Conservation (phyloP, 768 basidiomycete genomes). For the Lactarius indigo region DNA sequence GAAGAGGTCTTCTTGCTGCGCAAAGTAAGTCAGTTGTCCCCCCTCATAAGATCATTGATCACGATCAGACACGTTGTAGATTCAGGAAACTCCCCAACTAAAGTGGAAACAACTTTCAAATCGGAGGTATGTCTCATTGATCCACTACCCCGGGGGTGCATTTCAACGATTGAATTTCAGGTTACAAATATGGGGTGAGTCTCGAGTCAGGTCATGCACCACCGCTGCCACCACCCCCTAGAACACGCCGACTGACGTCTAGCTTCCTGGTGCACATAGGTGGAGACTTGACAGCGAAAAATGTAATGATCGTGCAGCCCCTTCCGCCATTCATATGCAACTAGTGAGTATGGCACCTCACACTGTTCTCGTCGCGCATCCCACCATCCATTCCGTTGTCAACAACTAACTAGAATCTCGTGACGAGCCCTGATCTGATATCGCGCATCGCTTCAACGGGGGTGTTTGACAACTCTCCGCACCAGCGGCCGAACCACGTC, state of each 20-base stretch:
- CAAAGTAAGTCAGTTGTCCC: slow-evolving; percentile 49
- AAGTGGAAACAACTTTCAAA: slow-evolving; percentile 78
- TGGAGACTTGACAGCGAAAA: slow-evolving; percentile 70
- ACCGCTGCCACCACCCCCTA: neutral
- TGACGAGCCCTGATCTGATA: slow-evolving; percentile 72
- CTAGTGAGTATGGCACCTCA: slow-evolving; percentile 47
- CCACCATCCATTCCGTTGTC: neutral
- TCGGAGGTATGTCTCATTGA: slow-evolving; percentile 52
- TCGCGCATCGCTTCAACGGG: slow-evolving; percentile 62
- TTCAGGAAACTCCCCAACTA: slow-evolving; percentile 69
- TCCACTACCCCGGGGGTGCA: neutral
- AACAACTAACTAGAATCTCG: neutral
- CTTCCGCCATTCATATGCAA: slow-evolving; percentile 66
- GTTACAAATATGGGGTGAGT: slow-evolving; percentile 69
- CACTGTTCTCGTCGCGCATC: neutral
- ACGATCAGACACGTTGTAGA: slow-evolving; percentile 42
- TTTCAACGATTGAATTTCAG: slow-evolving; percentile 35
- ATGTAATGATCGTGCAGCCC: slow-evolving; percentile 60
- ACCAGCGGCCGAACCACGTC: slow-evolving; percentile 78
- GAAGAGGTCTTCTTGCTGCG: slow-evolving; percentile 77
- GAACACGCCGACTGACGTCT: neutral
- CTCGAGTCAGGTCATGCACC: neutral
- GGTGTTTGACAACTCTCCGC: slow-evolving; percentile 59
- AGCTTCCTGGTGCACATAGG: slow-evolving; percentile 38
- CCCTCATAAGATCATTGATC: slow-evolving; percentile 13